Evolutionary conservation across 768 basidiomycete genomes (phyloP).

Genomic region (Leccinum longicurvipes): DNA sequence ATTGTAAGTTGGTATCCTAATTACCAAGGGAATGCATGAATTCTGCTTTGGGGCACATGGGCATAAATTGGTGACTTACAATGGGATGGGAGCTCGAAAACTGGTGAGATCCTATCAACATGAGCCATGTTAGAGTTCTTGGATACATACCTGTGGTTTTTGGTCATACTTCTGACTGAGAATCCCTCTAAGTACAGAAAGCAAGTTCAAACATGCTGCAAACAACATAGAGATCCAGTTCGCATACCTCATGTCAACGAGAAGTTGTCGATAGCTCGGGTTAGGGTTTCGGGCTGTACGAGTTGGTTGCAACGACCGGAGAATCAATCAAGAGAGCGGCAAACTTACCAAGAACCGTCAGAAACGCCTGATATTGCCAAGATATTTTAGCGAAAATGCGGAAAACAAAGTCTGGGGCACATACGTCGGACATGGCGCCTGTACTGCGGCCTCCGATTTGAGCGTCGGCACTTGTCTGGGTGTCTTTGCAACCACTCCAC

Average conservation of each 20-base stretch:
- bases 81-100: slow-evolving; percentile 44
- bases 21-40: not conserved
- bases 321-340: not conserved
- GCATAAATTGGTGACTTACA: slow-evolving; percentile 27
- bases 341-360: slow-evolving; percentile 47
- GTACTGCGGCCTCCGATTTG: slow-evolving; percentile 61
- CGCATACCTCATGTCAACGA: slow-evolving; percentile 42
- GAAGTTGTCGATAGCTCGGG: slow-evolving; percentile 52
- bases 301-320: not conserved
- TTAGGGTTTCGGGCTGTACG: slow-evolving; percentile 40
- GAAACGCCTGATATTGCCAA: slow-evolving; percentile 46
- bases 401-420: slow-evolving; percentile 20
- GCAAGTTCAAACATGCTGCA: not conserved
- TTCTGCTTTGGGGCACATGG: not conserved
- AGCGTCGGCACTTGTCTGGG: slow-evolving; percentile 80
- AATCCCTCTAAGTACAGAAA: slow-evolving; percentile 30
- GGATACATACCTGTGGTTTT: slow-evolving; percentile 46
- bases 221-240: not conserved
- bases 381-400: not conserved
- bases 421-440: slow-evolving; percentile 78
- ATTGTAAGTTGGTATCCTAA: slow-evolving; percentile 29
- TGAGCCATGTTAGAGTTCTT: not conserved
- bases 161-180: slow-evolving; percentile 49
- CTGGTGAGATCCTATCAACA: slow-evolving; percentile 19
- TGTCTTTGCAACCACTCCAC: slow-evolving; percentile 81